Percentiles rank a stretch among this genome's conserved stretches.
These are phyloP conservation scores for Corynascus novoguineensis DNA, from an alignment of 495 filamentous ascomycete species.

Conservation along the genomic window DNA sequence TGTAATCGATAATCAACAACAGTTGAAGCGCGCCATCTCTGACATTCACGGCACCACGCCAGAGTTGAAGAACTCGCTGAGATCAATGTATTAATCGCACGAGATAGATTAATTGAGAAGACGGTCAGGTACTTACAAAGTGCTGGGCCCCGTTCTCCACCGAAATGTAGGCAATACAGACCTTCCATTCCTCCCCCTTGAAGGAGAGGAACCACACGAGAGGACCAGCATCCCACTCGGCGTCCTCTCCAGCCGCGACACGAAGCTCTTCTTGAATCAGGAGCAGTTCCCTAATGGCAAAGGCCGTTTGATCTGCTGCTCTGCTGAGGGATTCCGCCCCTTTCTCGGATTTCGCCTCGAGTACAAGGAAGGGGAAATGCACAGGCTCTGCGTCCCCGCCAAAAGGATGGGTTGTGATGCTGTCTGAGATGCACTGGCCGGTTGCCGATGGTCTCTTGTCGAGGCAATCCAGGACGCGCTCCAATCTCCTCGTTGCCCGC, in stretches of 20 bases:
- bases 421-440: neutral
- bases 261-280: neutral
- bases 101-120: neutral
- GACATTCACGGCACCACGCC: constrained; percentile 12
- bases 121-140: neutral
- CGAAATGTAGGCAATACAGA: neutral
- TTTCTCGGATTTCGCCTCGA: neutral
- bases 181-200: neutral
- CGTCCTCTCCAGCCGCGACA: neutral
- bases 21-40: constrained; percentile 29
- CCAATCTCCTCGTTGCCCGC: neutral
- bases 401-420: neutral
- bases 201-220: neutral
- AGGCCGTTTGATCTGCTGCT: neutral
- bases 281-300: neutral
- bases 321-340: neutral
- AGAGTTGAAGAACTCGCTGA: neutral
- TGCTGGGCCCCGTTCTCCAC: neutral
- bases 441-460: neutral
- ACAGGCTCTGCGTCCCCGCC: neutral
- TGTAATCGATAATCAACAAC: constrained; percentile 33
- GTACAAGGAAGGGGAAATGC: neutral
- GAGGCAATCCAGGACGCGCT: neutral
- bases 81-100: neutral
- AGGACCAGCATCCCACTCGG: neutral